Base-by-base conservation (phyloP, 2,329 filamentous ascomycete genomes). In the Penicillium frequentans region DNA sequence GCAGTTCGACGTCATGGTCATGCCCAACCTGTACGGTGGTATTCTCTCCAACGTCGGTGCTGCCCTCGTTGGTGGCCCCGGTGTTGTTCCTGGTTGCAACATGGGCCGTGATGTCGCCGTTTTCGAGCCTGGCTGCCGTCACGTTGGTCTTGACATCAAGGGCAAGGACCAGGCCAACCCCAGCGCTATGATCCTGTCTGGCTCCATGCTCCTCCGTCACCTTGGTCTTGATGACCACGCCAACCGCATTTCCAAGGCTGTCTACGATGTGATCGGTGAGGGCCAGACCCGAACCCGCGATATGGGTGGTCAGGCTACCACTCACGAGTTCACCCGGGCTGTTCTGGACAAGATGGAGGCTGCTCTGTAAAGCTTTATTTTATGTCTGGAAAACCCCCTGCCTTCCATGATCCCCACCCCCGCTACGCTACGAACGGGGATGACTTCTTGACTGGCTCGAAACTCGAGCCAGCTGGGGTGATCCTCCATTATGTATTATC, bases 141-240 rank as follows among this genome's bases (percentile, higher is more conserved):
- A 99, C 85, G 95, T 99, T 75, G 95, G 95, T 80, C 89, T 99
- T 49, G 95, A 99, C 78, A 99, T 99, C 82, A 93, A 98, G 88
- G 95, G 95, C 83, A 97, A 97, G 85, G 93, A 97, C 80, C 92
- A 98, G 83, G 95, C 95, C 66, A 99, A 99, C 86, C 95, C 95
- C 53, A 97, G 92, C 55, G 95, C 95, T 64, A 84, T 99, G 82
- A 86, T 99, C 68, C 89, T 99, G 63, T 96, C 91, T 58, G 92
- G 92, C 65, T 90, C 91, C 75, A 99, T 99, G 95, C 89, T 99
- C 70, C 86, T 99, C 76, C 90, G 95, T 75, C 95, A 99, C 82
- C 86, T 99, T 66, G 95, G 95, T 68, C 89, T 99, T 51, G 93
- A 99, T 74, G 92, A 98, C 77, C 95, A 99, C 77, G 95, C 95